Evolutionary conservation across 2,329 filamentous ascomycete species (phyloP).

Genomic region (Hypocrella siamensis): DNA sequence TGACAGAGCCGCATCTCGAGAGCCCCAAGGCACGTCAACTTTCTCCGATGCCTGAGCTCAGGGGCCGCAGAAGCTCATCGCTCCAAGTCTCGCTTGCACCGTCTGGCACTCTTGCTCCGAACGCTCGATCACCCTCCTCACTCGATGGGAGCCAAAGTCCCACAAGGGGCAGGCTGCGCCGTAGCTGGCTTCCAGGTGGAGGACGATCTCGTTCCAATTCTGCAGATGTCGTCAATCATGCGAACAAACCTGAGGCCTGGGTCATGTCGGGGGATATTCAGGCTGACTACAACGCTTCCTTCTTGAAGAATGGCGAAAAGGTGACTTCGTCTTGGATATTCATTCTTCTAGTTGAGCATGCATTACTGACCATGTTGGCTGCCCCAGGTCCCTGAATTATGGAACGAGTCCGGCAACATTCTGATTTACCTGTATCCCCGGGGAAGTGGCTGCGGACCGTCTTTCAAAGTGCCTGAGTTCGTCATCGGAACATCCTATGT

Average conservation of each 20-base stretch:
- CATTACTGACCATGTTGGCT: neutral
- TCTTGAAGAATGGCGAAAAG: slow-evolving; percentile 38
- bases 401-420: slow-evolving; percentile 44
- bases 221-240: slow-evolving; percentile 12
- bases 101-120: slow-evolving; percentile 8
- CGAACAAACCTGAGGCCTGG: slow-evolving; percentile 28
- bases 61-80: slow-evolving; percentile 30
- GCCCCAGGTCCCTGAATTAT: slow-evolving; percentile 45
- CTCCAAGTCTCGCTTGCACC: slow-evolving; percentile 20
- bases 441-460: slow-evolving; percentile 33
- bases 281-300: slow-evolving; percentile 39
- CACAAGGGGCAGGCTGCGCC: slow-evolving; percentile 27
- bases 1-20: slow-evolving; percentile 7
- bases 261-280: slow-evolving; percentile 34
- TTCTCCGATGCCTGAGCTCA: slow-evolving; percentile 19
- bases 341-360: neutral
- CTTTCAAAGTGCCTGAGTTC: slow-evolving; percentile 43
- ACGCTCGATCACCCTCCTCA: slow-evolving; percentile 11
- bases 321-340: slow-evolving; percentile 15
- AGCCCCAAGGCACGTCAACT: slow-evolving; percentile 11
- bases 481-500: slow-evolving; percentile 37
- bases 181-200: slow-evolving; percentile 37
- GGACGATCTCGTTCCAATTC: slow-evolving; percentile 36
- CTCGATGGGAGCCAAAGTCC: slow-evolving; percentile 26
- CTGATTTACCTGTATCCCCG: slow-evolving; percentile 41